Conservation (phyloP, 306 rosid genomes). For the Cucurbita pepo region DNA sequence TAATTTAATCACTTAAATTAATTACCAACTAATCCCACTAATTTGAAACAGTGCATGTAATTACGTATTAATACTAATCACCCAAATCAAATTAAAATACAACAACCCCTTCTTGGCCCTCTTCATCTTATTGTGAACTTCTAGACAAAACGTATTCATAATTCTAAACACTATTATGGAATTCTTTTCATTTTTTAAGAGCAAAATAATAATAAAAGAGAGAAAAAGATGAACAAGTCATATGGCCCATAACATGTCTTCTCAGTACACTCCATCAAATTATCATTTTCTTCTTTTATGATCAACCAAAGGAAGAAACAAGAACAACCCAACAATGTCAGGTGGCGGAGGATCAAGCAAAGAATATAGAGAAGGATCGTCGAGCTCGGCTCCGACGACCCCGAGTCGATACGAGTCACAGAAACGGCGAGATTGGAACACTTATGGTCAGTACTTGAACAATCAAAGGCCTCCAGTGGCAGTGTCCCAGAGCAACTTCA, state of each 20-base stretch:
- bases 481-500: constrained; percentile 42
- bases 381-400: constrained; percentile 19
- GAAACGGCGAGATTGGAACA: constrained; percentile 71
- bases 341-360: constrained; percentile 10
- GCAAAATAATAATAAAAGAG: neutral
- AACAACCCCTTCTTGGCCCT: neutral
- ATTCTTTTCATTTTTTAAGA: neutral
- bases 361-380: constrained; percentile 26
- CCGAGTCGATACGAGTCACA: constrained; percentile 66
- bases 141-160: neutral
- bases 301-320: neutral
- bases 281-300: constrained; percentile 16
- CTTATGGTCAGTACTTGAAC: constrained; percentile 52
- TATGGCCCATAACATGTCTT: constrained; percentile 50
- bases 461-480: constrained; percentile 45
- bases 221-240: constrained; percentile 16
- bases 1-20: neutral
- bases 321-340: constrained; percentile 16
- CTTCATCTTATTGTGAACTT: neutral
- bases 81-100: neutral
- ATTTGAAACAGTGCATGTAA: neutral
- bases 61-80: neutral
- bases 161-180: neutral
- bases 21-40: neutral
- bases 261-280: constrained; percentile 35